Evolutionary conservation across 148 eudicot genomes (phyloP), one percentile per base, ranked within the genome.

Genomic region (Suaeda aralocaspica): DNA sequence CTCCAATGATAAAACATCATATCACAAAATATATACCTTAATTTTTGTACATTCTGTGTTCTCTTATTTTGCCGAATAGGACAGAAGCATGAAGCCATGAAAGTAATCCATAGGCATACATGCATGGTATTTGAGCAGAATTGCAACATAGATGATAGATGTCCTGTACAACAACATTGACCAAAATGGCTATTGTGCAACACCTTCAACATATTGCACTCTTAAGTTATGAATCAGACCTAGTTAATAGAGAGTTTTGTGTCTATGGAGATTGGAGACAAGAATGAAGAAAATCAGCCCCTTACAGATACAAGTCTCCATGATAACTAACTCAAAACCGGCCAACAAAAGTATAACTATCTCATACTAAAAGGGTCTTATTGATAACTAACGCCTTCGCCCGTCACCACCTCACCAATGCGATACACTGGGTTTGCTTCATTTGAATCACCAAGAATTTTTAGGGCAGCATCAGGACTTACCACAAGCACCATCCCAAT

Each of bases 401-500:
- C 90, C 12, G 59, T 79, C 68, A 91, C 73, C 56, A 91, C 96
- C 80, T 91, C 90, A 11, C 97, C 97, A 62, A 94, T 87, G 42
- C 86, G 81, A 60, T 83, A 87, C 33, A 83, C 80, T 45, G 75
- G 76, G 41, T 64, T 69, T 25, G 82, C 73, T 18, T 44, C 79
- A 34, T 64, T 77, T 60, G 75, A 76, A 31, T 85, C 88, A 12
- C 71, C 86, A 19, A 94, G 81, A 68, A 91, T 78, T 66, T 84
- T 68, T 1, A 33, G n/a, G 42, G 96, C 91, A 8, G 93, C 84
- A 56, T 91, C 92, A 26, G 84, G 81, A 79, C 77, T 86, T 52
- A 86, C 93, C 22, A 94, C 88, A 0, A 94, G 82, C 67, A 94
- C 97, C 99, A 94, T 91, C 44, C 99, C 99, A 22, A 91, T 85